These are phyloP conservation scores for Penicillium sp. DNA, from an alignment of 2,329 filamentous ascomycete genomes.

Conservation along the genomic window DNA sequence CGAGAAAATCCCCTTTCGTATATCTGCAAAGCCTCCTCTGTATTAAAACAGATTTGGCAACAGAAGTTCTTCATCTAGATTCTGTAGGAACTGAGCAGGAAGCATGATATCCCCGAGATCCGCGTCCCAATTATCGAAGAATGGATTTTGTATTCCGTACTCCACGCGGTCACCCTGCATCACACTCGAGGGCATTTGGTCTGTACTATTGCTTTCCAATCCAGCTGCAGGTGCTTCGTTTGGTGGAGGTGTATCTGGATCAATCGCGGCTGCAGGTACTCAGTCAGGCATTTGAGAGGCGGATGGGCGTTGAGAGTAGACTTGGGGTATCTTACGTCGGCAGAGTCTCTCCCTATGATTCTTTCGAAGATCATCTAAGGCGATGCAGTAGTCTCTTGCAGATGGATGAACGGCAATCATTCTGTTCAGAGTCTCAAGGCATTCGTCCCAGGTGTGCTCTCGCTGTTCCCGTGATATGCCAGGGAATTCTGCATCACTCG, in stretches of 20 bases:
- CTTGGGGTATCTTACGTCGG: neutral
- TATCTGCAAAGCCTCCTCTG: neutral
- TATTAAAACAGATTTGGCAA: neutral
- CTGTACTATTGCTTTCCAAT: neutral
- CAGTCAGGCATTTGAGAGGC: neutral
- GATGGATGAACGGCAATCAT: slow-evolving; percentile 9
- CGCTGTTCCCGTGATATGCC: neutral
- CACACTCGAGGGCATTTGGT: neutral
- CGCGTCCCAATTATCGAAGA: neutral
- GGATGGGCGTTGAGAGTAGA: too few species aligned
- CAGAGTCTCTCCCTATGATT: neutral
- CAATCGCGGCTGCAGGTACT: neutral
- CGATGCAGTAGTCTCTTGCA: slow-evolving; percentile 6
- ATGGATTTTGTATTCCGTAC: neutral
- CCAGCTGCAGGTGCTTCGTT: neutral
- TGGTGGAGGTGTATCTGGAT: neutral
- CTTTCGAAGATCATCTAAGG: neutral
- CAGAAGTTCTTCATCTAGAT: neutral
- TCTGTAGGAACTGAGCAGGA: neutral
- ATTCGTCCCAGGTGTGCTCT: slow-evolving; percentile 1
- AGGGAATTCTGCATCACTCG: neutral
- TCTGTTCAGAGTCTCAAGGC: slow-evolving; percentile 5
- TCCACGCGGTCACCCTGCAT: neutral
- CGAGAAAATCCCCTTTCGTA: neutral
- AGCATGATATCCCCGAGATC: neutral